These are phyloP conservation scores for Suillus weaverae DNA, from an alignment of 768 basidiomycete species.

Conservation along the genomic window DNA sequence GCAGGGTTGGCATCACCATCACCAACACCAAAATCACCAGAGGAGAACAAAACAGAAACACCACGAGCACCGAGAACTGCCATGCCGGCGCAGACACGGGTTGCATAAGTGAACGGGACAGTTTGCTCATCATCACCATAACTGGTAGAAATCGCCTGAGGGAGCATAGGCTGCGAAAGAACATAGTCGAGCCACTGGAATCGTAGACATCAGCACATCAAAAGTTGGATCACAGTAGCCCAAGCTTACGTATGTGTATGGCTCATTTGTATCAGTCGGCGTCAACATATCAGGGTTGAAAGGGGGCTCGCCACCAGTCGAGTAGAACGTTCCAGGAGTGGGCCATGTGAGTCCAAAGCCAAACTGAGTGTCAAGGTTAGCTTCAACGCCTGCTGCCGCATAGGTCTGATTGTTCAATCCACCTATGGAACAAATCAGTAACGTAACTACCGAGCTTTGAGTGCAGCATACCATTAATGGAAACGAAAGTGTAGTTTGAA, in stretches of 20 bases:
- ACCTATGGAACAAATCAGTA: conserved; percentile 37
- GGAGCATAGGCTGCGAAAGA: conserved; percentile 41
- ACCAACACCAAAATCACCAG: conserved; percentile 73
- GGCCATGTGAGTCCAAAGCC: conserved; percentile 66
- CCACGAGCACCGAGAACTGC: conserved; percentile 70
- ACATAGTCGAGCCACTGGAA: conserved; percentile 65
- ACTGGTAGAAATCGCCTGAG: conserved; percentile 68
- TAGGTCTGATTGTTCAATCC: conserved; percentile 59
- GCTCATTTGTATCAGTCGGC: conserved; percentile 48
- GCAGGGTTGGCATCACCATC: conserved; percentile 56
- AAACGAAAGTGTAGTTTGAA: conserved; percentile 52
- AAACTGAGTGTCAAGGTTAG: conserved; percentile 68
- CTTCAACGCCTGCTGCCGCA: conserved; percentile 58
- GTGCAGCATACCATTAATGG: conserved; percentile 49
- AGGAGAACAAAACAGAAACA: conserved; percentile 63
- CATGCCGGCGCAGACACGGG: conserved; percentile 58
- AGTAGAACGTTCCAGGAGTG: conserved; percentile 57
- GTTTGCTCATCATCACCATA: conserved; percentile 76
- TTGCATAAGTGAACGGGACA: conserved; percentile 60
- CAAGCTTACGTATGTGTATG: conserved; percentile 43
- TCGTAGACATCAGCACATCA: conserved; percentile 4
- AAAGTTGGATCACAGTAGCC: background rate
- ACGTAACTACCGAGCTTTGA: background rate
- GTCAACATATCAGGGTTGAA: conserved; percentile 50
- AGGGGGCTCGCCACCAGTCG: conserved; percentile 63